Conservation (phyloP, 257 asterid genomes). For the Gentiana dahurica region DNA sequence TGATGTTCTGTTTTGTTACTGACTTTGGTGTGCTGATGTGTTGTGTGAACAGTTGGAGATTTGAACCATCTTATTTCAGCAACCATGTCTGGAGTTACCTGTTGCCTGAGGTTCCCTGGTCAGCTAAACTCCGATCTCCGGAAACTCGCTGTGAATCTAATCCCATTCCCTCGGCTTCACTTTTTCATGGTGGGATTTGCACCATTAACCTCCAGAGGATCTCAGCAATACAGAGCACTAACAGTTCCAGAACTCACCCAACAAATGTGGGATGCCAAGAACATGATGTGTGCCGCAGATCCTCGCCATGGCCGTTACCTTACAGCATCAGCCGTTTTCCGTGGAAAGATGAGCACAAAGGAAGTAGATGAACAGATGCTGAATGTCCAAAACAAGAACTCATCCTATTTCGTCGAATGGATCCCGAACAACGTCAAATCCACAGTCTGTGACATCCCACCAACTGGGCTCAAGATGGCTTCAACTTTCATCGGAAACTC, state of each 20-base stretch:
- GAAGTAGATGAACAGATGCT: conserved; percentile 36
- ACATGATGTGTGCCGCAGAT: conserved; percentile 48
- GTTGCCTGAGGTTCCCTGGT: conserved; percentile 33
- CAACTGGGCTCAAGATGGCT: conserved; percentile 44
- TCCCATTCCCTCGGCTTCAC: conserved; percentile 21
- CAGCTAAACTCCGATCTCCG: conserved; percentile 24
- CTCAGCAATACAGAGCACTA: conserved; percentile 16
- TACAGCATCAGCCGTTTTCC: conserved; percentile 48
- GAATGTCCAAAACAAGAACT: conserved; percentile 20
- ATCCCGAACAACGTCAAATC: conserved; percentile 25
- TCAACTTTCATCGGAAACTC: conserved; percentile 42
- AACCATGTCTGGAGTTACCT: conserved; percentile 46
- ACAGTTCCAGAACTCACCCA: conserved; percentile 18
- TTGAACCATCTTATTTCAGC: conserved; percentile 41
- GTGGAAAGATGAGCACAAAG: conserved; percentile 52
- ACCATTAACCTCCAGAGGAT: conserved; percentile 17
- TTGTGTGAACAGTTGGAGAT: conserved; percentile 31
- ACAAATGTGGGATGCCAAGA: conserved; percentile 30
- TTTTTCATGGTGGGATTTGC: conserved; percentile 20
- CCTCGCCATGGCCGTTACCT: conserved; percentile 46
- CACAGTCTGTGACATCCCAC: conserved; percentile 26
- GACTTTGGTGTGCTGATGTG: neutral
- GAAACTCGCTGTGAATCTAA: conserved; percentile 17
- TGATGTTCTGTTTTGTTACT: neutral
- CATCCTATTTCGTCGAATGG: conserved; percentile 18